A percentile compares a stretch with the other conserved stretches of the same genome.
Evolutionary conservation across 306 rosid genomes (phyloP).

Genomic region (Castanospermum australe): DNA sequence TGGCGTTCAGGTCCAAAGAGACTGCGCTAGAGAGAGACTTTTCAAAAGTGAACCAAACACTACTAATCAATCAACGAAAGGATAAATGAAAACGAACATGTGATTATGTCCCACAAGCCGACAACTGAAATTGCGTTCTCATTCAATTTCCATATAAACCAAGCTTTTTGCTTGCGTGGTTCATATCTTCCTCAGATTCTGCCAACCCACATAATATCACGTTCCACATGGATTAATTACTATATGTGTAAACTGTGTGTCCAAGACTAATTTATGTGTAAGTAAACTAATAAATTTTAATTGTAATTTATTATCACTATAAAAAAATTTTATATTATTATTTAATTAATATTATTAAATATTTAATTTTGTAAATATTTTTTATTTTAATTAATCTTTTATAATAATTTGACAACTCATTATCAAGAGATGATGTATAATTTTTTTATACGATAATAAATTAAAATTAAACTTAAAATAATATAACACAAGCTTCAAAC

Average conservation of each 20-base stretch:
- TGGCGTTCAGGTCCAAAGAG: conserved; percentile 16
- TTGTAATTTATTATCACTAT: no score
- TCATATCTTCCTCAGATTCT: neutral
- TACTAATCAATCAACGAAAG: neutral
- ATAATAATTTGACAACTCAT: no score
- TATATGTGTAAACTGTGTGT: neutral
- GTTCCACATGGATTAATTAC: neutral
- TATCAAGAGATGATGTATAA: no score
- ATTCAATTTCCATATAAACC: conserved; percentile 19
- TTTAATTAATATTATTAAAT: no score
- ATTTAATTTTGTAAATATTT: no score
- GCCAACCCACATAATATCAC: neutral
- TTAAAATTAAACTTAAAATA: no score
- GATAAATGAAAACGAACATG: neutral
- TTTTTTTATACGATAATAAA: no score
- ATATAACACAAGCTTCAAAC: no score
- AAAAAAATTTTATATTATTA: no score
- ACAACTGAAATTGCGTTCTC: conserved; percentile 15
- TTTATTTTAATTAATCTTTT: no score
- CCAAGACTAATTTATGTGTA: no score
- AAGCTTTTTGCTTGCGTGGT: neutral
- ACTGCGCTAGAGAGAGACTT: conserved; percentile 1
- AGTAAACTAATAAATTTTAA: no score
- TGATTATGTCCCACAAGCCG: neutral
- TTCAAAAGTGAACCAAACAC: neutral